A percentile compares a stretch with the other conserved stretches of the same genome.
Conservation (phyloP, 176 grass and related monocot genomes). For the Oryza longistaminata region DNA sequence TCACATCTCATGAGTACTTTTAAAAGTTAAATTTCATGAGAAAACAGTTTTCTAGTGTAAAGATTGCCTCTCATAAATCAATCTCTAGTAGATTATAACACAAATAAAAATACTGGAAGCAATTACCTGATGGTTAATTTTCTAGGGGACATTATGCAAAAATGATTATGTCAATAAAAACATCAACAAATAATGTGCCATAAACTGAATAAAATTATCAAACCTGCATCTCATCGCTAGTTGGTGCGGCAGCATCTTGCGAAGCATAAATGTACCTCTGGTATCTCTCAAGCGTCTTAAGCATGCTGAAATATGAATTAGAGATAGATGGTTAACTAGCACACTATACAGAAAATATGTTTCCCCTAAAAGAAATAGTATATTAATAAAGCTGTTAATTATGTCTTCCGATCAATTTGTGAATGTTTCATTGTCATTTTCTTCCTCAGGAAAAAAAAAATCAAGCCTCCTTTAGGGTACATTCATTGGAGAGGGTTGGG, state of each 20-base stretch:
- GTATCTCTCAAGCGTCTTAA: conserved; percentile 79
- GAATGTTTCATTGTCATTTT: background rate
- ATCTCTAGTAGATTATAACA: background rate
- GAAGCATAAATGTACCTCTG: conserved; percentile 59
- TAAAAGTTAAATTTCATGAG: background rate
- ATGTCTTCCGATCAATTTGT: background rate
- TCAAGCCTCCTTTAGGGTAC: background rate
- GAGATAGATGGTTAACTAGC: conserved; percentile 8
- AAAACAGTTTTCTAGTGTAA: background rate
- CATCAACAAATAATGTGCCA: background rate
- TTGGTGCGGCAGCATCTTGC: conserved; percentile 41
- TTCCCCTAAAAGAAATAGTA: background rate
- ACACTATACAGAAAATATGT: background rate
- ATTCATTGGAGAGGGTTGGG: too few relatives aligned
- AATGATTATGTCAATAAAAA: background rate
- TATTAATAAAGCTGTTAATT: background rate
- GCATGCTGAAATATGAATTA: conserved; percentile 47
- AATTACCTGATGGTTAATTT: background rate
- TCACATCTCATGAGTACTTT: background rate
- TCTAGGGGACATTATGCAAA: background rate
- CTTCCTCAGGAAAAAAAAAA: background rate
- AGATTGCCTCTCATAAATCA: background rate
- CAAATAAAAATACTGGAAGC: background rate
- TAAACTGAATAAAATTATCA: conserved; percentile 20
- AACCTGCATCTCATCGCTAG: conserved; percentile 62